Evolutionary conservation across 164 flowering plant genomes (phyloP).

Genomic region (Santalum album): DNA sequence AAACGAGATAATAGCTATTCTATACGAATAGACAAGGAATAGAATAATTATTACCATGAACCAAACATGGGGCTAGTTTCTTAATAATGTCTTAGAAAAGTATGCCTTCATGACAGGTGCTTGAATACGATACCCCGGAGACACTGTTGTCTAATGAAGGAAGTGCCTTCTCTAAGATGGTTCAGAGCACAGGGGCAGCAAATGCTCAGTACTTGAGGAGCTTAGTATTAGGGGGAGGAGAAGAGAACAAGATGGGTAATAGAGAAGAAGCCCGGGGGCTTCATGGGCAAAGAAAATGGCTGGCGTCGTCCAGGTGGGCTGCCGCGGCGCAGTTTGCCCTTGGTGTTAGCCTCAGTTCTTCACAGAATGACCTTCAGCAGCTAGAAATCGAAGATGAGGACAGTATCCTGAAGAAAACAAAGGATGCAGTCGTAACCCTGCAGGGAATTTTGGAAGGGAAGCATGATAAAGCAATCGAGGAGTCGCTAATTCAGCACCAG

Average conservation of each 20-base stretch:
- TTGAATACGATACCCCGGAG: conserved; percentile 80
- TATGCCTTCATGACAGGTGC: conserved; percentile 41
- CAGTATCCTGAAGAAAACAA: conserved; percentile 69
- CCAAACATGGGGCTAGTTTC: too few species aligned
- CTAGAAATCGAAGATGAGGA: conserved; percentile 64
- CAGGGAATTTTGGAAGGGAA: conserved; percentile 83
- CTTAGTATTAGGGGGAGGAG: conserved; percentile 52
- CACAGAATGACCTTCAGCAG: conserved; percentile 73
- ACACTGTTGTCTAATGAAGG: conserved; percentile 53
- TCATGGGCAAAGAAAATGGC: conserved; percentile 73
- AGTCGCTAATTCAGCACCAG: conserved; percentile 48
- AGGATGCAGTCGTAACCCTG: conserved; percentile 77
- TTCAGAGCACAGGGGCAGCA: conserved; percentile 92
- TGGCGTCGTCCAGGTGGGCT: conserved; percentile 94
- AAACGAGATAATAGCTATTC: too few species aligned
- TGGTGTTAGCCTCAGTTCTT: conserved; percentile 75
- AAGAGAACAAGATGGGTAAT: conserved; percentile 21
- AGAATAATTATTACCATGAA: too few species aligned
- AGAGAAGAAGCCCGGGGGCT: conserved; percentile 31
- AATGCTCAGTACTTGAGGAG: conserved; percentile 91
- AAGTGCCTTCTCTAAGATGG: conserved; percentile 94
- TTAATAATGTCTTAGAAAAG: too few species aligned
- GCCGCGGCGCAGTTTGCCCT: conserved; percentile 94
- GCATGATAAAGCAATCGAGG: conserved; percentile 73
- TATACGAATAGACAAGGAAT: too few species aligned